phyloP scores from a whole-genome alignment of 192 early-diverging fungal species.

The Powellomyces hirtus region DNA sequence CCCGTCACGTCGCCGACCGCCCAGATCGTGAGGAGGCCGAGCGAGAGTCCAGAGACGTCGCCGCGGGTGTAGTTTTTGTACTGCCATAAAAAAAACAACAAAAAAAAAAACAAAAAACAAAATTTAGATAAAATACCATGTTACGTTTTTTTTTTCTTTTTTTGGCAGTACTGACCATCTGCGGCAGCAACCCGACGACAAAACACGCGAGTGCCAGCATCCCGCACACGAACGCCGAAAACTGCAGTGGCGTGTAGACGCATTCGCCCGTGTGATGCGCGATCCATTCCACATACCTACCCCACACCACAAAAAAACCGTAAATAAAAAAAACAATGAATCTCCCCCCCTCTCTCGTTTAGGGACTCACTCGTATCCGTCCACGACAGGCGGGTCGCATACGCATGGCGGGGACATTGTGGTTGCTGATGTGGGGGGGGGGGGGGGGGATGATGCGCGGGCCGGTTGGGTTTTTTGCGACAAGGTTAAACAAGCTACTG shows the following conservation, averaged over 20 bases:
- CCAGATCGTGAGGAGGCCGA: slow-evolving; percentile 47
- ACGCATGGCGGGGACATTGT: not conserved
- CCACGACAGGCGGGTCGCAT: slow-evolving; percentile 34
- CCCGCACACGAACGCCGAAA: slow-evolving; percentile 32
- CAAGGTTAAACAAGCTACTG: too few species aligned
- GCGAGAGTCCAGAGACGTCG: slow-evolving; percentile 38
- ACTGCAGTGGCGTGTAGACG: slow-evolving; percentile 38
- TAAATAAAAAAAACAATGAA: not conserved
- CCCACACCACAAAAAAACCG: not conserved
- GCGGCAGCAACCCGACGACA: slow-evolving; percentile 42
- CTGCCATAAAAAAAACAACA: not conserved
- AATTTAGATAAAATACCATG: not conserved
- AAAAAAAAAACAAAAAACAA: not conserved
- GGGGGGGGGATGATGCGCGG: too few species aligned
- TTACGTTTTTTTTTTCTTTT: not conserved
- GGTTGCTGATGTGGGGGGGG: not conserved
- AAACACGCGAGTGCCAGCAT: slow-evolving; percentile 33
- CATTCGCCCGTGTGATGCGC: slow-evolving; percentile 49
- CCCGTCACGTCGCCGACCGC: slow-evolving; percentile 31
- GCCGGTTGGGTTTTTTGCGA: too few species aligned
- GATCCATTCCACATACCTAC: slow-evolving; percentile 37
- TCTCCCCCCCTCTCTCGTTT: not conserved
- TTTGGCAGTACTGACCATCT: slow-evolving; percentile 24
- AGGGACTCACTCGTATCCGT: slow-evolving; percentile 27
- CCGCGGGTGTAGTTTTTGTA: slow-evolving; percentile 44